These are phyloP conservation scores for Xylaria sp. DNA, from an alignment of 2,329 filamentous ascomycete genomes.

Conservation along the genomic window DNA sequence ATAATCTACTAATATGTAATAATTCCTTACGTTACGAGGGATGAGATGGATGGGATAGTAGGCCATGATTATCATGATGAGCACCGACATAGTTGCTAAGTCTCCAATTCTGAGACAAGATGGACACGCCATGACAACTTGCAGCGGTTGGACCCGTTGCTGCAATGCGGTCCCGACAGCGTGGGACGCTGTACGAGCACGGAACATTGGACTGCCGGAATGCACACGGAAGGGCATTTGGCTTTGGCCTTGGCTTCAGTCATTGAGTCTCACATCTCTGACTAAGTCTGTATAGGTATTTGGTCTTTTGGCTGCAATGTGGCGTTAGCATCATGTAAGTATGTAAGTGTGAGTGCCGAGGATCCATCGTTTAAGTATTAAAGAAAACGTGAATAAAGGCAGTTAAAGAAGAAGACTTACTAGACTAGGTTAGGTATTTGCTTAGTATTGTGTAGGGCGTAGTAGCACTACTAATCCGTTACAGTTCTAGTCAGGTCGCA, in stretches of 20 bases:
- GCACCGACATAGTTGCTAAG: not conserved
- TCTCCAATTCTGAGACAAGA: not conserved
- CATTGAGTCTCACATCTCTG: not conserved
- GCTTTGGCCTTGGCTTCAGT: not conserved
- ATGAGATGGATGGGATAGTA: no score
- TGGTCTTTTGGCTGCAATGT: not conserved
- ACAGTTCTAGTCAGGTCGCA: not conserved
- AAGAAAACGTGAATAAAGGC: not conserved
- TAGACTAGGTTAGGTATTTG: not conserved
- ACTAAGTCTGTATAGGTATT: no score
- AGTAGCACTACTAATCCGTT: not conserved
- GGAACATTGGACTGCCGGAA: not conserved
- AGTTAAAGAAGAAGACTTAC: not conserved
- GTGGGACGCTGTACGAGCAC: constrained; percentile 17
- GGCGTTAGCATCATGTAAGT: not conserved
- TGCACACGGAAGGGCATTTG: not conserved
- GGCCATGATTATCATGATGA: not conserved
- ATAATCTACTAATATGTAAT: not conserved
- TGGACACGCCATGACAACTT: not conserved
- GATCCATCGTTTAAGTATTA: not conserved
- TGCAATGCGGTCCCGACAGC: constrained; percentile 26
- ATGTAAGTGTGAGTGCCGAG: not conserved
- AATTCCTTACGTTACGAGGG: not conserved
- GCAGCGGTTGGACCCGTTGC: constrained; percentile 4
- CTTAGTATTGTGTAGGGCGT: not conserved